Evolutionary conservation across 2,329 filamentous ascomycete species (phyloP).

Genomic region (Alternaria sp.): DNA sequence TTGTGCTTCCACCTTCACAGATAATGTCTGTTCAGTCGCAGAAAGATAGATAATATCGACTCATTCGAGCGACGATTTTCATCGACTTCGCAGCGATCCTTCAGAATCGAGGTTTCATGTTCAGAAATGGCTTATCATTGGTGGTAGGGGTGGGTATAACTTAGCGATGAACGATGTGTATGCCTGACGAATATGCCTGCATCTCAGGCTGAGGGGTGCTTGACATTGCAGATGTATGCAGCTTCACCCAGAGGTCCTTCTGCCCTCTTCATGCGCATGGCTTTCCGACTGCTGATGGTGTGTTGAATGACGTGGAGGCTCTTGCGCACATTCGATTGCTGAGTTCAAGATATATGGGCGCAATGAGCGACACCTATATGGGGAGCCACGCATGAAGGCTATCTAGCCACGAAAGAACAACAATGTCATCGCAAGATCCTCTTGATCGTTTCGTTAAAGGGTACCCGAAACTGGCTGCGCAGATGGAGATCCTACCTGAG

Average conservation of each 20-base stretch:
- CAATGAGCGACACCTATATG: not conserved
- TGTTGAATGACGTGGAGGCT: not conserved
- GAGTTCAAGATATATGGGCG: not conserved
- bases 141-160: not conserved
- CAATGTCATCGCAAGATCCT: not conserved
- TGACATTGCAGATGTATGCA: not conserved
- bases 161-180: not conserved
- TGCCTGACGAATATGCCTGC: not conserved
- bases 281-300: not conserved
- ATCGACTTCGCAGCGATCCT: not conserved
- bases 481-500: constrained; percentile 8
- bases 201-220: not conserved
- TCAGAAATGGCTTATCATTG: not conserved
- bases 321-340: not conserved
- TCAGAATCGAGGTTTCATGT: not conserved
- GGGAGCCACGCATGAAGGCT: not conserved
- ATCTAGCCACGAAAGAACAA: not conserved
- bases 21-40: not conserved
- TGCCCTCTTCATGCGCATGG: not conserved
- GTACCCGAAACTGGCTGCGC: constrained; percentile 9
- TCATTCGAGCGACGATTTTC: not conserved
- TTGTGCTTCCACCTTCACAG: not conserved
- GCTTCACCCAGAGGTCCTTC: not conserved
- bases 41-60: not conserved
- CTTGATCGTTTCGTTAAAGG: not conserved